Evolutionary conservation across 805 yeast species (phyloP), one percentile per base, ranked within the genome.

Genomic region (Candida maesae): DNA sequence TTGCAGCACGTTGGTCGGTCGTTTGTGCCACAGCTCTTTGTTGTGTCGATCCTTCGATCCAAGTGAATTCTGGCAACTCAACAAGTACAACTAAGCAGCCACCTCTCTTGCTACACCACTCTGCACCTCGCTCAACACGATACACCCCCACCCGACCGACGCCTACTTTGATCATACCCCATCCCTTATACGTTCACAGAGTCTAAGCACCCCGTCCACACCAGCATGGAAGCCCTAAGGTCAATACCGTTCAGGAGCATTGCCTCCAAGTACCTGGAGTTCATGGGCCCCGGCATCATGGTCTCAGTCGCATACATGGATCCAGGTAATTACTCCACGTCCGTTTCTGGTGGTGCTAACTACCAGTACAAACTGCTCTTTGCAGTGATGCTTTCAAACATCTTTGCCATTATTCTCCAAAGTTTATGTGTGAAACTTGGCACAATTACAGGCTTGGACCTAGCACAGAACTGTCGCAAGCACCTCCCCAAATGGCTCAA

Each of bases 301-400:
- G 84, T 85, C 18, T 75, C 86, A 4, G 89, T 85, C 38, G 86
- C 89, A 2, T 85, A 85, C 55, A 79, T 85, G 73, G 95, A 85
- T 56, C 93, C 93, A 2, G 95, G 95, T 1, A 85, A 85, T 61
- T 85, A 84, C 63, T 79, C 89, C 35, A 83, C 91, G 0, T 82
- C 90, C 1, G 90, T 85, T 2, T 75, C 85, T 3, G 85, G 87
- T 3, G 95, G 95, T 26, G 85, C 90, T 3, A 73, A 74, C 46
- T 84, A 78, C 56, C 73, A 80, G 51, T 84, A 83, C 62, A 76
- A 78, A 53, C 73, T 84, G 40, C 66, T 84, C 35, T 80, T 84
- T 56, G 72, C 80, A 8, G 73, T 84, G 3, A 70, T 84, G 42
- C 53, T 84, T 39, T 76, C 89, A 20, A 85, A 84, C 53, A 52